Percentiles rank a stretch among this genome's conserved stretches.
These are phyloP conservation scores for Sanghuangporus sanghuang DNA, from an alignment of 1,284 basidiomycete species.

Conservation along the genomic window DNA sequence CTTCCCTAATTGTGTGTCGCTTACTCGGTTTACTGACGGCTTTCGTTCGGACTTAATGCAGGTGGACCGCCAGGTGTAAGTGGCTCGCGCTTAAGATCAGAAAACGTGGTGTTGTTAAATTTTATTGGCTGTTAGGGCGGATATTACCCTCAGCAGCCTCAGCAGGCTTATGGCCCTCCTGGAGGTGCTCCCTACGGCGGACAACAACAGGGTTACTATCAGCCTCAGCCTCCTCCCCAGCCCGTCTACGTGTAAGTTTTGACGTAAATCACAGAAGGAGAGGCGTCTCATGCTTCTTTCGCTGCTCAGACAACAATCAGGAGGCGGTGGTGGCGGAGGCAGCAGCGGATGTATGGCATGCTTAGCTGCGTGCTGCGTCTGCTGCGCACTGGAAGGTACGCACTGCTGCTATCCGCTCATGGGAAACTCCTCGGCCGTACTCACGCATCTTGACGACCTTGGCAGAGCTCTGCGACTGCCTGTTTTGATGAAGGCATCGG, in stretches of 20 bases:
- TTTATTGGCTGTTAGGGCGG: constrained; percentile 27
- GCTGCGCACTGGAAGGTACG: constrained; percentile 76
- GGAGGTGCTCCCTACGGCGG: constrained; percentile 6
- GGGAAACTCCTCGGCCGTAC: background rate
- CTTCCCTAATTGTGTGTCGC: background rate
- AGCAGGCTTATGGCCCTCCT: constrained; percentile 52
- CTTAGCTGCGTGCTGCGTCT: constrained; percentile 64
- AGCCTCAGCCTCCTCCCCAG: constrained; percentile 65
- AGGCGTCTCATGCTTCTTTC: background rate
- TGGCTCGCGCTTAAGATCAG: background rate
- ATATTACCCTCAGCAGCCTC: constrained; percentile 75
- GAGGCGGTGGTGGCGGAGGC: constrained; percentile 35
- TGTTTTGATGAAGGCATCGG: constrained; percentile 40
- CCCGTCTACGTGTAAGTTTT: constrained; percentile 67
- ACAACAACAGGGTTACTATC: constrained; percentile 35
- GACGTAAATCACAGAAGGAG: constrained; percentile 9
- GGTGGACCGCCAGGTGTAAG: constrained; percentile 14
- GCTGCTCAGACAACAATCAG: constrained; percentile 47
- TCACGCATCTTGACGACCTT: constrained; percentile 12
- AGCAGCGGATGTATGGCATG: constrained; percentile 58
- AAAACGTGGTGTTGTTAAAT: background rate
- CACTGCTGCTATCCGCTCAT: constrained; percentile 17
- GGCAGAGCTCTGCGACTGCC: constrained; percentile 68
- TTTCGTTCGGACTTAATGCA: background rate
- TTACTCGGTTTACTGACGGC: background rate